Conservation (phyloP, 2,329 filamentous ascomycete species). For the Alternaria ethzedia region DNA sequence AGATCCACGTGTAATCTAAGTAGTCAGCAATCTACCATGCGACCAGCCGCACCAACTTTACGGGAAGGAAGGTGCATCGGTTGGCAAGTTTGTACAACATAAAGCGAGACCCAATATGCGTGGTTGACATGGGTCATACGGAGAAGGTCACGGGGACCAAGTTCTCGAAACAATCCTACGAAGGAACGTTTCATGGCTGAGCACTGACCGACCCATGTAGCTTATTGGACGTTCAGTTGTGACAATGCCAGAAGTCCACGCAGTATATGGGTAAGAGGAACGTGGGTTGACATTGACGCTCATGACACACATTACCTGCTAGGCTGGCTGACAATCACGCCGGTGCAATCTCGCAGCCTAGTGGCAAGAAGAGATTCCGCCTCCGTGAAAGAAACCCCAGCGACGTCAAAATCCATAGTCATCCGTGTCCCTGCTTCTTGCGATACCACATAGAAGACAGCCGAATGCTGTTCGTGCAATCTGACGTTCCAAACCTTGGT, state of each 20-base stretch:
- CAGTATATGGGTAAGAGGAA: neutral
- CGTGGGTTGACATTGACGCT: neutral
- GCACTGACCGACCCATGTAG: neutral
- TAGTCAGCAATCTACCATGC: constrained; percentile 7
- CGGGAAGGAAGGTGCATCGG: constrained; percentile 1
- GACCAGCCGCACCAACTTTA: constrained; percentile 1
- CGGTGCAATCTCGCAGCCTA: neutral
- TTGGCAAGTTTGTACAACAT: constrained; percentile 1
- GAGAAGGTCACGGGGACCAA: neutral
- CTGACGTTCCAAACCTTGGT: neutral
- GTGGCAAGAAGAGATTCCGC: neutral
- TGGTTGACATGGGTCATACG: constrained; percentile 5
- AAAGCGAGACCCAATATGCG: neutral
- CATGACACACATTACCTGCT: neutral
- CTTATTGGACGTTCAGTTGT: neutral
- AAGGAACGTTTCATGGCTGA: neutral
- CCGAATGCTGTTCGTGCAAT: neutral
- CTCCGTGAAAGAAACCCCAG: neutral
- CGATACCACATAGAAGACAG: neutral
- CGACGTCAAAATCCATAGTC: neutral
- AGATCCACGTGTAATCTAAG: constrained; percentile 4
- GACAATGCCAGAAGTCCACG: neutral
- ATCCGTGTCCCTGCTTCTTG: neutral
- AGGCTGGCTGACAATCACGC: neutral
- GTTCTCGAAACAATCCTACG: neutral